These are phyloP conservation scores for Fomitopsis pinicola DNA, from an alignment of 1,284 basidiomycete species.

Conservation along the genomic window DNA sequence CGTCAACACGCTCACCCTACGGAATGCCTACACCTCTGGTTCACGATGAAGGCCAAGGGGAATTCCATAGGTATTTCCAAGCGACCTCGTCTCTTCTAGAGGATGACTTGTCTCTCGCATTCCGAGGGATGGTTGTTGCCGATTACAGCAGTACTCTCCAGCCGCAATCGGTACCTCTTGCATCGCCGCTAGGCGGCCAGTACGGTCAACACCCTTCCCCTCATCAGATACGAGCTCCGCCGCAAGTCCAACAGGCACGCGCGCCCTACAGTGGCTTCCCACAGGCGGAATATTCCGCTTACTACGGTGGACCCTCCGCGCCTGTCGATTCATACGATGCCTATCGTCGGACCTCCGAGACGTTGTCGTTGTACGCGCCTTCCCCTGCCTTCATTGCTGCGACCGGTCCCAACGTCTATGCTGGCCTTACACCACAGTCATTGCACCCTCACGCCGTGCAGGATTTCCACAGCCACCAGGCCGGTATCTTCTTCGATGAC, in stretches of 20 bases:
- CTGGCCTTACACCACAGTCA: constrained; percentile 36
- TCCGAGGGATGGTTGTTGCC: constrained; percentile 66
- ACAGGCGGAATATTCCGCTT: constrained; percentile 52
- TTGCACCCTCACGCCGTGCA: constrained; percentile 40
- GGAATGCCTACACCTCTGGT: constrained; percentile 7
- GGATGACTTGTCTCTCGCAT: constrained; percentile 50
- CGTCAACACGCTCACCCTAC: no score
- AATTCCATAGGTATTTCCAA: constrained; percentile 37
- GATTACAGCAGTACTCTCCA: constrained; percentile 43
- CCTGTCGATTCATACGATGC: constrained; percentile 51
- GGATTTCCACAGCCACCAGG: constrained; percentile 45
- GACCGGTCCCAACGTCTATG: constrained; percentile 45
- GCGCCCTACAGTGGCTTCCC: constrained; percentile 47
- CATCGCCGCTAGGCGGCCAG: constrained; percentile 10
- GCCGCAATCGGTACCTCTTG: constrained; percentile 11
- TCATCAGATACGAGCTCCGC: constrained; percentile 34
- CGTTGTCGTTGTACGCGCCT: constrained; percentile 47
- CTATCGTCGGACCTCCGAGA: constrained; percentile 47
- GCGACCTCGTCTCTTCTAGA: constrained; percentile 38
- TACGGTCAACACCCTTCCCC: constrained; percentile 15
- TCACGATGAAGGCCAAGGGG: constrained; percentile 18
- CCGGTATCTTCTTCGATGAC: constrained; percentile 60
- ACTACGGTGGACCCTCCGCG: constrained; percentile 44
- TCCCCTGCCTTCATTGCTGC: constrained; percentile 36
- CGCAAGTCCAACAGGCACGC: constrained; percentile 39